Percentiles rank a stretch among this genome's conserved stretches.
Conservation (phyloP, 2,329 filamentous ascomycete species). For the Xylariaceae sp. region DNA sequence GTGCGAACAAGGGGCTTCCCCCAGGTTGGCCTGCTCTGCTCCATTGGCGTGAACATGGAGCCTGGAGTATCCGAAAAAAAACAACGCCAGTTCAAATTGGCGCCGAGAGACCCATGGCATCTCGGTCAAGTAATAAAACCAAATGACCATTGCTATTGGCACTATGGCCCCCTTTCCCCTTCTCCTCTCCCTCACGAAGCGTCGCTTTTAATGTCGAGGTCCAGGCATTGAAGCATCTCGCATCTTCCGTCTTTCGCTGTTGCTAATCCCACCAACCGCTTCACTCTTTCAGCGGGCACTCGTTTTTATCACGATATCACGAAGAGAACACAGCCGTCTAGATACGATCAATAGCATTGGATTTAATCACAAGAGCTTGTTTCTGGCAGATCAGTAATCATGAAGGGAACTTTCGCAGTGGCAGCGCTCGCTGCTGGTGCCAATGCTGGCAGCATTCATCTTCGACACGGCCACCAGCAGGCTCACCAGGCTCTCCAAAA, state of each 20-base stretch:
- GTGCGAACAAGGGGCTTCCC: conserved; percentile 9
- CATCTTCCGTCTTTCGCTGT: conserved; percentile 53
- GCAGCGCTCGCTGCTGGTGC: conserved; percentile 62
- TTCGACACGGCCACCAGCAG: conserved; percentile 61
- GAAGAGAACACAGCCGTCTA: conserved; percentile 28
- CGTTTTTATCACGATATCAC: conserved; percentile 47
- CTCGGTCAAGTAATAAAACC: conserved; percentile 39
- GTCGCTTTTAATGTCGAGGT: conserved; percentile 49
- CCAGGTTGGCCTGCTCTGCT: conserved; percentile 11
- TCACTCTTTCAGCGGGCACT: conserved; percentile 88
- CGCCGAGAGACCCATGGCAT: conserved; percentile 26
- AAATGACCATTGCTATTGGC: conserved; percentile 35
- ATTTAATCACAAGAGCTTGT: conserved; percentile 25
- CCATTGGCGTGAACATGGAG: conserved; percentile 12
- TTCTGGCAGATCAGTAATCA: conserved; percentile 44
- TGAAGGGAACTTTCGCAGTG: conserved; percentile 71
- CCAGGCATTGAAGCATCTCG: conserved; percentile 46
- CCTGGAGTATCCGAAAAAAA: conserved; percentile 17
- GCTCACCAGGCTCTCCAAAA: conserved; percentile 48
- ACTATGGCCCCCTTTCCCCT: conserved; percentile 36
- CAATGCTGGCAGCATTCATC: conserved; percentile 52
- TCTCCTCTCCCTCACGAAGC: conserved; percentile 42
- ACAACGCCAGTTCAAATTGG: conserved; percentile 25
- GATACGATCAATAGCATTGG: conserved; percentile 29
- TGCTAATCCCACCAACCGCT: conserved; percentile 58